Base-by-base conservation (phyloP, 345 rosid genomes). In the Linum tenue region DNA sequence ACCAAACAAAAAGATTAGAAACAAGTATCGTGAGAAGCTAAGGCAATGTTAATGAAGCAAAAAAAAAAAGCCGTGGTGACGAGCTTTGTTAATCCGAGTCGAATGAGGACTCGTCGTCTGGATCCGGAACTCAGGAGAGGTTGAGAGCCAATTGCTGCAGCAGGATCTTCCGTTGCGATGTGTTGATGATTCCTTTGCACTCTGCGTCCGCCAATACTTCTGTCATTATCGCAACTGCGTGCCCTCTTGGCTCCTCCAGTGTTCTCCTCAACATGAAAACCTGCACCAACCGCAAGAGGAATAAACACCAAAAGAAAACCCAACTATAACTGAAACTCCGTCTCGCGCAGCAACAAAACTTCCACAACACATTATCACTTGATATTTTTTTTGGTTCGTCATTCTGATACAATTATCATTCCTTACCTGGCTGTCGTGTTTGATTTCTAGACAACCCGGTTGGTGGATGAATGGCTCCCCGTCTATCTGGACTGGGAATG, bases 401-500 rank as follows among this genome's bases (percentile, higher is more conserved):
- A 48, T 48, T 3, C 9, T 48, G 11, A 48, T 48, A 3, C 53
- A 31, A 22, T 1, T 22, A 22, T 22, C 31, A 22, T 22, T 22
- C 31, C 31, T 22, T 80, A 85, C 90, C 87, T 85, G 87, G n/a
- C 85, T 84, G 38, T 81, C 87, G 76, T 85, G 87, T 16, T 84
- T 81, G 68, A 85, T 83, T 65, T 85, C 87, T 70, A 85, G 56
- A 79, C 85, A 79, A 55, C 90, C 87, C 1, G 90, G 84, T 71
- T 85, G 84, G 58, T 81, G 85, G 64, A 85, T 85, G 71, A 83
- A 85, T 10, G 90, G 90, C 65, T 85, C 90, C 66, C 90, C 90
- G 65, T 85, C 90, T 72, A 85, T 83, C 70, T 85, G 90, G 57
- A 85, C 81, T 22, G 90, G 90, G 72, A 81, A 85, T 48, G 85